Evolutionary conservation across 2,329 filamentous ascomycete genomes (phyloP).

Genomic region (Talaromyces atroroseus): DNA sequence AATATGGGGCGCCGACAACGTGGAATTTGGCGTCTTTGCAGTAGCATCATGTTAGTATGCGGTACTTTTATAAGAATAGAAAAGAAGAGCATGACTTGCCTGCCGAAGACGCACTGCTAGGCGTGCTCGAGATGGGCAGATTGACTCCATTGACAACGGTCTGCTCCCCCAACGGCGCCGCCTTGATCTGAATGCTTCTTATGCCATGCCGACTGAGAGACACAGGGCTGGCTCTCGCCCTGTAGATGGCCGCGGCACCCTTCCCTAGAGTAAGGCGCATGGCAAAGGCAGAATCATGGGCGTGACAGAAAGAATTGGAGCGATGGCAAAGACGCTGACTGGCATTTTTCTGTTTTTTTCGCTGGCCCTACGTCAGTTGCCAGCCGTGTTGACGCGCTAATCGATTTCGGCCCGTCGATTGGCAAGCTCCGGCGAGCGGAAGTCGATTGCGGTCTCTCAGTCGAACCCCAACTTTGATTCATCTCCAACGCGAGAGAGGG

Average conservation of each 20-base stretch:
- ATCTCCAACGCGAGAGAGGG: not conserved
- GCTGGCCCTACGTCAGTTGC: constrained; percentile 12
- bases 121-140: constrained; percentile 32
- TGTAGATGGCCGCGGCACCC: constrained; percentile 30
- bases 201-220: constrained; percentile 17
- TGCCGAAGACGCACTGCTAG: constrained; percentile 36
- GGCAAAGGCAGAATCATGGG: constrained; percentile 16
- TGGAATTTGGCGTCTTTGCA: constrained; percentile 83
- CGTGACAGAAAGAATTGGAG: constrained; percentile 6
- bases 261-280: constrained; percentile 34
- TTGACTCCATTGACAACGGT: constrained; percentile 32
- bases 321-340: constrained; percentile 5
- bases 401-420: constrained; percentile 4
- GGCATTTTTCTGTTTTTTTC: not conserved
- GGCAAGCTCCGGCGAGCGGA: constrained; percentile 1
- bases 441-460: not conserved
- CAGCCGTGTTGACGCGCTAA: constrained; percentile 9
- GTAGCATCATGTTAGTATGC: not conserved
- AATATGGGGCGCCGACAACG: constrained; percentile 85
- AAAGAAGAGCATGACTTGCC: constrained; percentile 25
- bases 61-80: not conserved
- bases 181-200: constrained; percentile 41
- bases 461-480: not conserved
- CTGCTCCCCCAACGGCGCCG: constrained; percentile 36
- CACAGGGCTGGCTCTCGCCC: constrained; percentile 27